These are phyloP conservation scores for Fraxinus ornus DNA, from an alignment of 305 asterid species.

Conservation along the genomic window DNA sequence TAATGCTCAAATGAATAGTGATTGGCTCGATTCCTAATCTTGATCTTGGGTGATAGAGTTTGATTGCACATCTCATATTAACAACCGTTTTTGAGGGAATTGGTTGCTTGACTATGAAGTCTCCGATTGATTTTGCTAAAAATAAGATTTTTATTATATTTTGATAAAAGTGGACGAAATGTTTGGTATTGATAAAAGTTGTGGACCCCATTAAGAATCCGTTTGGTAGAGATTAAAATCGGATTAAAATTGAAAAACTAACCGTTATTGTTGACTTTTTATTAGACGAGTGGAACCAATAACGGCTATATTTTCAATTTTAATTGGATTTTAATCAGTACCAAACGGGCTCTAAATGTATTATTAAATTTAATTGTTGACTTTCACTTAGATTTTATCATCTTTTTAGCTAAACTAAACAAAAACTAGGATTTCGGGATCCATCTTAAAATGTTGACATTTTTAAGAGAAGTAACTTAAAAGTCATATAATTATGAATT, in stretches of 20 bases:
- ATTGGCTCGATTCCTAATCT: neutral
- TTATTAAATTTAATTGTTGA: no score
- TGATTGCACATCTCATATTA: neutral
- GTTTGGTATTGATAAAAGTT: neutral
- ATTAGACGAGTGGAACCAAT: no score
- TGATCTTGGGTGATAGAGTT: neutral
- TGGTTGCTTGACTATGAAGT: neutral
- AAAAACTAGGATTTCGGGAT: neutral
- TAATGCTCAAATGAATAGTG: neutral
- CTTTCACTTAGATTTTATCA: neutral
- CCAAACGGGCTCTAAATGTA: no score
- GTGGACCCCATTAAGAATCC: neutral
- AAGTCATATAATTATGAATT: neutral
- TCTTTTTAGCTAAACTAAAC: neutral
- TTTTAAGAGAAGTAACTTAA: neutral
- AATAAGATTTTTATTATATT: no score
- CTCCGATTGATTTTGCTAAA: neutral
- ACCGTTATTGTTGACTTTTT: no score
- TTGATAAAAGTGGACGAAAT: neutral
- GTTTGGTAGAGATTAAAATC: no score
- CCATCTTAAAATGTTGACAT: neutral
- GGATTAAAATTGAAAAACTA: no score
- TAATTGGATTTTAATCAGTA: no score
- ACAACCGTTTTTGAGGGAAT: neutral
- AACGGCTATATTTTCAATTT: no score